These are phyloP conservation scores for Chamaecrista fasciculata DNA, from an alignment of 306 rosid genomes.

Conservation along the genomic window DNA sequence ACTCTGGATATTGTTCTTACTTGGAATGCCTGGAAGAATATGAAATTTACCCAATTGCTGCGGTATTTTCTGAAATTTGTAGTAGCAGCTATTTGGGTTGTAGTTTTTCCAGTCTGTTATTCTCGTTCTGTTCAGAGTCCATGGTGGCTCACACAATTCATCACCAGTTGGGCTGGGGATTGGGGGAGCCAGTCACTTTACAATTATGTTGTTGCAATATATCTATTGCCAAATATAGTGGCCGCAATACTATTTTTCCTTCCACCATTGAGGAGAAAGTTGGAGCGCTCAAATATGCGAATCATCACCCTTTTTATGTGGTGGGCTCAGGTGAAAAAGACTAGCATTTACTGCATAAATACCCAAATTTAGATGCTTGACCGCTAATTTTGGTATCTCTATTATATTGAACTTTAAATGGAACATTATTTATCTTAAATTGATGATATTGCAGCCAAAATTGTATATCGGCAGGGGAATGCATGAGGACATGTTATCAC, in stretches of 20 bases:
- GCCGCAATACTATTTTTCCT: slow-evolving; percentile 79
- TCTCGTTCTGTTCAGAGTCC: slow-evolving; percentile 73
- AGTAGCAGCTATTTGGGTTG: slow-evolving; percentile 85
- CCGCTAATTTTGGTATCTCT: neutral
- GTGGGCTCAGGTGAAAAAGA: slow-evolving; percentile 95
- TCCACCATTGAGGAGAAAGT: slow-evolving; percentile 70
- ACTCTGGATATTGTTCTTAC: slow-evolving; percentile 78
- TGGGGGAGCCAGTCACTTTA: slow-evolving; percentile 74
- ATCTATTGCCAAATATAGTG: slow-evolving; percentile 75
- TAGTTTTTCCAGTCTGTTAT: slow-evolving; percentile 77
- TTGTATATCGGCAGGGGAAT: slow-evolving; percentile 92
- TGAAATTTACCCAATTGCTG: slow-evolving; percentile 79
- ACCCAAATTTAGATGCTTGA: slow-evolving; percentile 10
- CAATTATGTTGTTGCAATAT: slow-evolving; percentile 64
- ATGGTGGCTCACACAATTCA: slow-evolving; percentile 62
- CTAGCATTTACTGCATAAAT: slow-evolving; percentile 26
- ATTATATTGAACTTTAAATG: slow-evolving; percentile 14
- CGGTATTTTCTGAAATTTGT: slow-evolving; percentile 87
- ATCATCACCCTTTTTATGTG: slow-evolving; percentile 76
- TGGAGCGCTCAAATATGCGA: slow-evolving; percentile 85
- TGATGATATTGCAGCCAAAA: slow-evolving; percentile 76
- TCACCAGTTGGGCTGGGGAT: slow-evolving; percentile 82
- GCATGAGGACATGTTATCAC: slow-evolving; percentile 78
- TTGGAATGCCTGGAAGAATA: slow-evolving; percentile 88
- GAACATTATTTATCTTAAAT: slow-evolving; percentile 23